phyloP scores from a whole-genome alignment of 495 filamentous ascomycete species.

The Penicillium alfredii region DNA sequence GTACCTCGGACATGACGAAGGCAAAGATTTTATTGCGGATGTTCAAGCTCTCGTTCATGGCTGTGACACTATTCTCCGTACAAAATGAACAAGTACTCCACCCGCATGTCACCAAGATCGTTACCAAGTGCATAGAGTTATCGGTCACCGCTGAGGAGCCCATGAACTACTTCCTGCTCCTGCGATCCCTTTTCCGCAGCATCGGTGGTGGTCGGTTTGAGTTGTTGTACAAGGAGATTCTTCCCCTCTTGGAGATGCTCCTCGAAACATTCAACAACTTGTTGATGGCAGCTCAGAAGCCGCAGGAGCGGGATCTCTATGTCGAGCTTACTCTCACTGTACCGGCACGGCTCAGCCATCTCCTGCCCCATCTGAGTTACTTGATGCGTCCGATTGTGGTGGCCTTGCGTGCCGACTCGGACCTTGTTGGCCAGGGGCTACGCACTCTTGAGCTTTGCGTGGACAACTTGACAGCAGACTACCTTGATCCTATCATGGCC shows the following conservation, averaged over 20 bases:
- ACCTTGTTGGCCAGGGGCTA: slow-evolving; percentile 89
- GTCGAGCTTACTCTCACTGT: slow-evolving; percentile 96
- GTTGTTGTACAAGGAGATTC: slow-evolving; percentile 93
- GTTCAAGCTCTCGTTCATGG: slow-evolving; percentile 99
- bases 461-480: slow-evolving; percentile 96
- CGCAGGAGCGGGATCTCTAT: slow-evolving; percentile 87
- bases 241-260: slow-evolving; percentile 93
- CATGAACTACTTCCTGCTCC: slow-evolving; percentile 95
- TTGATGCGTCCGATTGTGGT: slow-evolving; percentile 97
- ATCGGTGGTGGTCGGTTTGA: slow-evolving; percentile 98
- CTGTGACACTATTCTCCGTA: slow-evolving; percentile 86
- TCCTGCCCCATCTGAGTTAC: slow-evolving; percentile 94
- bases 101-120: slow-evolving; percentile 92
- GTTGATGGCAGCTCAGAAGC: slow-evolving; percentile 79
- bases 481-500: slow-evolving; percentile 97
- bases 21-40: slow-evolving; percentile 88
- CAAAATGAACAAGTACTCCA: slow-evolving; percentile 95
- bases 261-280: slow-evolving; percentile 95
- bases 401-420: slow-evolving; percentile 82
- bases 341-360: slow-evolving; percentile 87
- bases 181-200: slow-evolving; percentile 88
- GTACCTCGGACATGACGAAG: slow-evolving; percentile 81
- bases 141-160: slow-evolving; percentile 94
- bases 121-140: slow-evolving; percentile 91
- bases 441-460: slow-evolving; percentile 94